Evolutionary conservation across 1,284 basidiomycete species (phyloP).

Genomic region (Trichosporon sp.): DNA sequence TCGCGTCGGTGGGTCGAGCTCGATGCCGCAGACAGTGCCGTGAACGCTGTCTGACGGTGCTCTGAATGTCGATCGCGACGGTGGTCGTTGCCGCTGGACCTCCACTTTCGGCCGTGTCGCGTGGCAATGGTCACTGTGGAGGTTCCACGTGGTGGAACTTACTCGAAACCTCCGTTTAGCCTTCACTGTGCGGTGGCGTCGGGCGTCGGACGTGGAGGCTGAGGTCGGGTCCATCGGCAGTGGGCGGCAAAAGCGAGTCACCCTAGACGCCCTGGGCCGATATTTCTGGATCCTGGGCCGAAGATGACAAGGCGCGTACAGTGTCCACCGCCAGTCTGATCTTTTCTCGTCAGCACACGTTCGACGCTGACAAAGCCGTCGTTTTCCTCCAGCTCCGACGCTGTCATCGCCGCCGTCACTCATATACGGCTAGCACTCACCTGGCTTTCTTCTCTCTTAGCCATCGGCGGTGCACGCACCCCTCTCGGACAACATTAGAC

Average conservation of each 20-base stretch:
- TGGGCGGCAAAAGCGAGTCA: not conserved
- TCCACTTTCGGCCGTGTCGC: too few species aligned
- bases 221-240: not conserved
- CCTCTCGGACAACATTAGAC: not conserved
- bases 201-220: not conserved
- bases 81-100: not conserved
- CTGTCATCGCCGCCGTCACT: not conserved
- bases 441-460: not conserved
- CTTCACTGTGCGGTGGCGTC: not conserved
- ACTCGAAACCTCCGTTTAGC: constrained; percentile 1
- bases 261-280: not conserved
- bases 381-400: not conserved
- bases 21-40: too few species aligned
- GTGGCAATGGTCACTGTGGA: not conserved
- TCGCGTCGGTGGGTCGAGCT: not conserved
- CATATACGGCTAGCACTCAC: not conserved
- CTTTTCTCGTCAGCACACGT: not conserved
- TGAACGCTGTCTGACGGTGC: not conserved
- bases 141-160: not conserved
- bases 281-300: too few species aligned
- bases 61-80: not conserved
- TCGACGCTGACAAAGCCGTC: not conserved
- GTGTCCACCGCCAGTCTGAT: too few species aligned
- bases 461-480: not conserved
- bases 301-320: not conserved